These are phyloP conservation scores for Coelastrella sp. DNA, from an alignment of 139 green algal genomes.

Conservation along the genomic window DNA sequence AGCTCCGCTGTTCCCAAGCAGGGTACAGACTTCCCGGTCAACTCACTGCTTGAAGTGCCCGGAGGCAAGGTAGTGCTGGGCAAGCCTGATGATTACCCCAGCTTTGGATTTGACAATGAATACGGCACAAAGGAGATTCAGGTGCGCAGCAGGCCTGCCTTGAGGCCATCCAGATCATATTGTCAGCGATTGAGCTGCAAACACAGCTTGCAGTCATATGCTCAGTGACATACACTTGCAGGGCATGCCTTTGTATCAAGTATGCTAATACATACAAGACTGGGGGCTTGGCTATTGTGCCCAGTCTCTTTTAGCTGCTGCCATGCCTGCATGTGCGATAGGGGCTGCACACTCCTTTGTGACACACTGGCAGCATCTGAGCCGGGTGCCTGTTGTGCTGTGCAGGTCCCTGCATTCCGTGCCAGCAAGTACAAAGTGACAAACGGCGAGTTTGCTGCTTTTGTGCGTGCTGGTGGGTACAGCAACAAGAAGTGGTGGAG, in stretches of 20 bases:
- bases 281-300: no score
- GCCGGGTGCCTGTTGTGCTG: neutral
- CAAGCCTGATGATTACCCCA: constrained; percentile 80
- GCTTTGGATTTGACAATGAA: constrained; percentile 88
- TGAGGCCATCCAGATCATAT: neutral
- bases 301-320: no score
- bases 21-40: constrained; percentile 64
- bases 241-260: no score
- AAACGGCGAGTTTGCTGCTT: constrained; percentile 83
- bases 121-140: constrained; percentile 70
- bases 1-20: constrained; percentile 52
- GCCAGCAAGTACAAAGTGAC: constrained; percentile 64
- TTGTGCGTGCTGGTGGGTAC: constrained; percentile 79
- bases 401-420: constrained; percentile 48
- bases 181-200: no score
- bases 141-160: constrained; percentile 24
- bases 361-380: neutral
- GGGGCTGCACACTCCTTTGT: no score
- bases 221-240: no score
- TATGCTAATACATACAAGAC: no score
- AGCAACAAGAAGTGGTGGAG: constrained; percentile 69
- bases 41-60: constrained; percentile 52
- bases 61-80: constrained; percentile 65
- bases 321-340: no score
- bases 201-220: no score